Percentiles rank a stretch among this genome's conserved stretches.
Conservation (phyloP, 331 rosid species). For the Arachis monticola region DNA sequence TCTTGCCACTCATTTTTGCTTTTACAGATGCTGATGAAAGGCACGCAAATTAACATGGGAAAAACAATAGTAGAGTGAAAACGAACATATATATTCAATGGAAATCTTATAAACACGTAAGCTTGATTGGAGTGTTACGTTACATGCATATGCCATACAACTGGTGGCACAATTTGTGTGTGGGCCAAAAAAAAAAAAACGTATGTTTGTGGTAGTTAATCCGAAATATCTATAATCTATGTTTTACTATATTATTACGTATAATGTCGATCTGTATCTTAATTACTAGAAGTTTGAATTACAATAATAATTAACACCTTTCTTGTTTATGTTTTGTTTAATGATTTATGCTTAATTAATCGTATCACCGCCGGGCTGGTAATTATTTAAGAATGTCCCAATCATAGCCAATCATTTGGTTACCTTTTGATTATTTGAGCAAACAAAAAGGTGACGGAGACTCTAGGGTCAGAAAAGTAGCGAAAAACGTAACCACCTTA, state of each 20-base stretch:
- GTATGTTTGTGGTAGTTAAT: conserved; percentile 35
- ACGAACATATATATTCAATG: no score
- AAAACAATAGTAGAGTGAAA: background rate
- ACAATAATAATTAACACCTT: background rate
- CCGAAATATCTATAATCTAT: conserved; percentile 1
- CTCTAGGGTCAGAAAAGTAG: no score
- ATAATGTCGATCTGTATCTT: conserved; percentile 1
- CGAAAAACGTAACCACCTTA: conserved; percentile 10
- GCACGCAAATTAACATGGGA: background rate
- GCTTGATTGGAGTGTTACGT: conserved; percentile 20
- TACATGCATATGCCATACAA: conserved; percentile 31
- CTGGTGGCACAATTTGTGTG: conserved; percentile 34
- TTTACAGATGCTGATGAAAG: conserved; percentile 20
- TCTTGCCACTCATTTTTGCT: conserved; percentile 40
- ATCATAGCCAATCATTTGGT: conserved; percentile 56
- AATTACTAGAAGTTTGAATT: conserved; percentile 15
- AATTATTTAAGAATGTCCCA: conserved; percentile 45
- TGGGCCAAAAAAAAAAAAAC: background rate
- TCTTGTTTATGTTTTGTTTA: conserved; percentile 8
- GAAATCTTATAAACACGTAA: no score
- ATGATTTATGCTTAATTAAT: conserved; percentile 25
- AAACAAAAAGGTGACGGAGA: no score
- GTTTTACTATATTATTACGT: no score
- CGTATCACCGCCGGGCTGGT: conserved; percentile 2
- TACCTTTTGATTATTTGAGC: conserved; percentile 34